Conservation (phyloP, 805 yeast species). For the Yamadazyma sp. region DNA sequence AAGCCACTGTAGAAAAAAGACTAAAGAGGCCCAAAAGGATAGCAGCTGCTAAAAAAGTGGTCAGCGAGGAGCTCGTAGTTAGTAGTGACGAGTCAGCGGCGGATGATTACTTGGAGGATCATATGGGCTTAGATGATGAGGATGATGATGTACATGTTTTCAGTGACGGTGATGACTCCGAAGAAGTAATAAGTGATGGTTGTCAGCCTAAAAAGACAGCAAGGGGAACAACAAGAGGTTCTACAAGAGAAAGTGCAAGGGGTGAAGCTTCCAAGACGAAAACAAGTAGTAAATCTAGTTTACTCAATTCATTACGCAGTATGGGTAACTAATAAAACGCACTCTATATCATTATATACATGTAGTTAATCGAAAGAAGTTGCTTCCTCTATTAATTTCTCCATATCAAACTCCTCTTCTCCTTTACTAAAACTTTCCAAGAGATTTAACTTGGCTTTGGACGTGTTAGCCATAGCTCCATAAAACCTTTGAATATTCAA, state of each 20-base stretch:
- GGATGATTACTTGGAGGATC: conserved; percentile 2
- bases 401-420: conserved; percentile 60
- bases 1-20: neutral
- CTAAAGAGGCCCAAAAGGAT: neutral
- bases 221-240: neutral
- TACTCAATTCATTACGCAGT: conserved; percentile 17
- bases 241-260: neutral
- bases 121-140: neutral
- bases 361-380: conserved; percentile 58
- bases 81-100: conserved; percentile 4
- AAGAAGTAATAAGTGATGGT: too few species aligned
- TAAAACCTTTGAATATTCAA: conserved; percentile 80
- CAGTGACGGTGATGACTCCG: neutral
- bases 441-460: conserved; percentile 52
- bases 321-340: conserved; percentile 12
- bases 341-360: neutral
- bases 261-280: neutral
- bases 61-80: conserved; percentile 3
- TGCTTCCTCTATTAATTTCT: conserved; percentile 67
- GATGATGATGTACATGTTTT: conserved; percentile 4
- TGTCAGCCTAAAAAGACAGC: neutral
- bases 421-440: conserved; percentile 73
- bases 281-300: conserved; percentile 4
- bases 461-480: conserved; percentile 54
- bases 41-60: neutral